phyloP scores from a whole-genome alignment of 2,329 filamentous ascomycete genomes.

The Venturia oleaginea region DNA sequence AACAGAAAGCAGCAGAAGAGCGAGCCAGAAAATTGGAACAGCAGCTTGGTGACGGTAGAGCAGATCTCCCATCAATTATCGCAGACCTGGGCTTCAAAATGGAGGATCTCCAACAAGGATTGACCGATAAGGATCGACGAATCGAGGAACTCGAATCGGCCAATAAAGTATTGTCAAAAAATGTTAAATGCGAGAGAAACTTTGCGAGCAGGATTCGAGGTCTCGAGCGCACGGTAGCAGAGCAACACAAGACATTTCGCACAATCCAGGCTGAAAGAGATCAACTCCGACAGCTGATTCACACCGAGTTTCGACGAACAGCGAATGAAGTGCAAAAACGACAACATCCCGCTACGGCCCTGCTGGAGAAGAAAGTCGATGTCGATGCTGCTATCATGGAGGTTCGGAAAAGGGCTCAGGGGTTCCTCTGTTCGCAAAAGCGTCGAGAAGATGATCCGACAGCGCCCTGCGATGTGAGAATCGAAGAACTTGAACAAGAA shows the following conservation, averaged over 20 bases:
- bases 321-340: constrained; percentile 20
- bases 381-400: constrained; percentile 16
- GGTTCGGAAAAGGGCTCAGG: constrained; percentile 7
- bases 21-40: constrained; percentile 2
- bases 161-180: neutral
- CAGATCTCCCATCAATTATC: constrained; percentile 8
- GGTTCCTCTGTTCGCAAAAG: neutral
- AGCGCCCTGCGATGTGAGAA: constrained; percentile 12
- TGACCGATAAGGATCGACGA: neutral
- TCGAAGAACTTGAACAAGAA: constrained; percentile 27
- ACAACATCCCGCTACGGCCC: constrained; percentile 19
- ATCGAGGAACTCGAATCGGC: constrained; percentile 1
- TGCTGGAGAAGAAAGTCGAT: constrained; percentile 19
- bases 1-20: neutral
- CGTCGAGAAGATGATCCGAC: constrained; percentile 16
- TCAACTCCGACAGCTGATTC: constrained; percentile 30
- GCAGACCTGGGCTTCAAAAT: constrained; percentile 12
- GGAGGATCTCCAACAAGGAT: constrained; percentile 5
- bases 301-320: constrained; percentile 30
- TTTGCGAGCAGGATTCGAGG: neutral
- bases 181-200: neutral
- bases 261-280: constrained; percentile 29
- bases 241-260: constrained; percentile 23
- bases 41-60: neutral
- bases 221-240: constrained; percentile 11